Evolutionary conservation across 106 monocot species (phyloP).

Genomic region (Amphibolis antarctica): DNA sequence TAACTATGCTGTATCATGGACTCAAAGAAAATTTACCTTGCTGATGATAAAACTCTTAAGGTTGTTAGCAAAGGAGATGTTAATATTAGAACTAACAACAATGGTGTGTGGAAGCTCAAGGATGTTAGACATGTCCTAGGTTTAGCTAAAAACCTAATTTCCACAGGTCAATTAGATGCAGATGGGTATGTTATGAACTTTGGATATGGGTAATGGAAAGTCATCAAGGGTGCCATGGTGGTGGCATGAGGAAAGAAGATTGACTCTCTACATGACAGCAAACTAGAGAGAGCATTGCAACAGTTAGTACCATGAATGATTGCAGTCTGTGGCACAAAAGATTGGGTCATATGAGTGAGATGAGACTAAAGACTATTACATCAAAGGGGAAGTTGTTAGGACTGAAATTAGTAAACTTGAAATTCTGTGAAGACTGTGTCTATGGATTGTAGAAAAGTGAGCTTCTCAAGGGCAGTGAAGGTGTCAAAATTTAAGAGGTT

Average conservation of each 20-base stretch:
- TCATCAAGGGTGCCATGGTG: neutral
- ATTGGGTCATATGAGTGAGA: neutral
- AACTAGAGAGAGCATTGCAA: neutral
- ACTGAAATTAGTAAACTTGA: neutral
- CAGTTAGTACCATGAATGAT: neutral
- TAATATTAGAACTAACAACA: neutral
- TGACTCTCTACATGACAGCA: neutral
- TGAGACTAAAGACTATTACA: no score
- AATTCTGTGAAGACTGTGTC: conserved; percentile 1
- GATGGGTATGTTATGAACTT: conserved; percentile 2
- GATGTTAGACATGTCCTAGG: neutral
- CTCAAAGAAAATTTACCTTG: conserved; percentile 4
- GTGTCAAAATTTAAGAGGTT: no score
- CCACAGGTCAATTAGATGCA: neutral
- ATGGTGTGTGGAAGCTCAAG: neutral
- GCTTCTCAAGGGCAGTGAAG: no score
- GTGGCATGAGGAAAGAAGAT: neutral
- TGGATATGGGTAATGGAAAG: neutral
- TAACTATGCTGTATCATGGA: no score
- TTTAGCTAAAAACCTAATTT: neutral
- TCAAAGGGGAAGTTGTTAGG: no score
- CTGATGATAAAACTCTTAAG: conserved; percentile 1
- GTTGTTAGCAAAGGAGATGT: neutral
- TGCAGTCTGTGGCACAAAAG: neutral
- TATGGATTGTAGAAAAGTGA: conserved; percentile 3